Percentiles rank a stretch among this genome's conserved stretches.
Evolutionary conservation across 148 eudicot species (phyloP).

Genomic region (Hydrangea macrophylla): DNA sequence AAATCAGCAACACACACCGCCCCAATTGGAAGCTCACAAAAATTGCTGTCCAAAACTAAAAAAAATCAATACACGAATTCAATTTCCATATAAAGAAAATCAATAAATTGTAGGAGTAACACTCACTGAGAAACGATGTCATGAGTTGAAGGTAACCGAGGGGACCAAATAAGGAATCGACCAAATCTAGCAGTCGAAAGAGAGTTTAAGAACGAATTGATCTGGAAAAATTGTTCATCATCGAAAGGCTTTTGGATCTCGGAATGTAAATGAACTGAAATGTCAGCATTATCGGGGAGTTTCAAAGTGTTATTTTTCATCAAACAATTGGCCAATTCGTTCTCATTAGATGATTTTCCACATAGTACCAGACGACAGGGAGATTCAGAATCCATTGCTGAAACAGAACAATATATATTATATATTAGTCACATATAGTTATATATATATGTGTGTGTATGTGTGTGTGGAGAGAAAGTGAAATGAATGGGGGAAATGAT

Average conservation of each 20-base stretch:
- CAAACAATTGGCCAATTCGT: constrained; percentile 40
- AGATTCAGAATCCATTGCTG: constrained; percentile 52
- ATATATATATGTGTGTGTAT: not conserved
- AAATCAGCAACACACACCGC: constrained; percentile 81
- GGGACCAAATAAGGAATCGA: constrained; percentile 68
- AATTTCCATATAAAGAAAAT: not conserved
- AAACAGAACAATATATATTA: not conserved
- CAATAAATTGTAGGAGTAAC: not conserved
- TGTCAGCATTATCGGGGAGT: constrained; percentile 41
- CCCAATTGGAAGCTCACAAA: constrained; percentile 69
- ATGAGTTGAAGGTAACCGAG: constrained; percentile 69
- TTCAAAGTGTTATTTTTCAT: constrained; percentile 33
- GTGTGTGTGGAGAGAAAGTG: too few species aligned
- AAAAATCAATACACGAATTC: not conserved
- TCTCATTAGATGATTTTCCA: constrained; percentile 66
- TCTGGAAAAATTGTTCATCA: constrained; percentile 37
- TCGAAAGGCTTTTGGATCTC: constrained; percentile 23
- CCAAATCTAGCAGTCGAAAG: constrained; percentile 66
- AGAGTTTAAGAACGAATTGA: constrained; percentile 35
- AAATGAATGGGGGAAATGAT: not conserved
- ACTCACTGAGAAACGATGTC: constrained; percentile 74
- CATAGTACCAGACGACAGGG: constrained; percentile 32
- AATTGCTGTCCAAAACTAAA: constrained; percentile 47
- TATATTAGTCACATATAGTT: not conserved
- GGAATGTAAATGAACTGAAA: constrained; percentile 38